Percentiles rank a stretch among this genome's conserved stretches.
phyloP scores from a whole-genome alignment of 1,139 yeast genomes.

The Meyerozyma sp. region DNA sequence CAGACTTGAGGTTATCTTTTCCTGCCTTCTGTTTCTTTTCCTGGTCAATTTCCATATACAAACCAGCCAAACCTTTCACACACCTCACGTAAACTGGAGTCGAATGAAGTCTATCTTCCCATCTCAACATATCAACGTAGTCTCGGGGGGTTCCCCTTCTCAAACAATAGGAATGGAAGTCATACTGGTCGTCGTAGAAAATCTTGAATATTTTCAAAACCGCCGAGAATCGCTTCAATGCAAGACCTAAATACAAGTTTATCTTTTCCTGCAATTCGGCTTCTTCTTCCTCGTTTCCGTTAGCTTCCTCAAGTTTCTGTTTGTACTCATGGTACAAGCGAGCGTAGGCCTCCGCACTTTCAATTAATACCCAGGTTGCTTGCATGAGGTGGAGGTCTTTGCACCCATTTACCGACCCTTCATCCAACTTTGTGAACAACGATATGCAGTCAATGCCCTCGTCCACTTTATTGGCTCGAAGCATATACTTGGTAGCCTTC shows the following conservation, averaged over 20 bases:
- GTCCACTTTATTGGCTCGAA: slow-evolving; percentile 75
- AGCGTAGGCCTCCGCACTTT: slow-evolving; percentile 76
- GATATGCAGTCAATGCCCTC: slow-evolving; percentile 73
- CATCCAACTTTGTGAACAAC: slow-evolving; percentile 80
- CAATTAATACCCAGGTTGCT: slow-evolving; percentile 83
- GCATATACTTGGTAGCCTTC: slow-evolving; percentile 75
- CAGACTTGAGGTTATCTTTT: slow-evolving; percentile 26
- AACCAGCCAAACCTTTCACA: slow-evolving; percentile 55
- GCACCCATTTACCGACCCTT: slow-evolving; percentile 68
- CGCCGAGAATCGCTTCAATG: slow-evolving; percentile 73
- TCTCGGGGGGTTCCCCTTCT: slow-evolving; percentile 89
- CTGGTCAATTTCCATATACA: slow-evolving; percentile 47
- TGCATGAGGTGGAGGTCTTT: slow-evolving; percentile 87
- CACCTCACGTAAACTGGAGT: slow-evolving; percentile 72
- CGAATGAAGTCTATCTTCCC: slow-evolving; percentile 74
- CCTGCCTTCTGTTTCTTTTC: neutral
- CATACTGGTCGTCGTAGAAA: slow-evolving; percentile 80
- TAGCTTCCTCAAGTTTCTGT: slow-evolving; percentile 12
- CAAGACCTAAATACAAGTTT: slow-evolving; percentile 56
- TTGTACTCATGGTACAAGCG: slow-evolving; percentile 27
- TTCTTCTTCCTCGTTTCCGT: slow-evolving; percentile 19
- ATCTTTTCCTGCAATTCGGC: slow-evolving; percentile 31
- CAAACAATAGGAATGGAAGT: slow-evolving; percentile 89
- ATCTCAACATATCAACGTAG: slow-evolving; percentile 64
- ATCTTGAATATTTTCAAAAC: slow-evolving; percentile 64